phyloP scores from a whole-genome alignment of 2,329 filamentous ascomycete genomes.

The Pseudogymnoascus sp. region DNA sequence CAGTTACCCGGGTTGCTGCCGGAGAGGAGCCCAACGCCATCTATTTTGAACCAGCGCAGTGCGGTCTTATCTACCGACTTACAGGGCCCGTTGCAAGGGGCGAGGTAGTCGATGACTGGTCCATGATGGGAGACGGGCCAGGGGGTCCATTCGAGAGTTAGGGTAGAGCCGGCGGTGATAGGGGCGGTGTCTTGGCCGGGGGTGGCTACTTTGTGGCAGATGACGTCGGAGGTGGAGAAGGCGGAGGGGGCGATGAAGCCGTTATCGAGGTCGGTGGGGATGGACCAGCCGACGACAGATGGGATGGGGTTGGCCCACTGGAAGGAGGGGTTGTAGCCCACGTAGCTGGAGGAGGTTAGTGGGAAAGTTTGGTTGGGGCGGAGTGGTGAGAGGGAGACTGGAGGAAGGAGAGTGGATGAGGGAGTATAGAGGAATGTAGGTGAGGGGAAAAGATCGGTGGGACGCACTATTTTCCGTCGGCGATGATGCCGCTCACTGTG shows the following conservation, averaged over 20 bases:
- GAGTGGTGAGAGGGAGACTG: not conserved
- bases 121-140: constrained; percentile 58
- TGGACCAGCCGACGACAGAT: constrained; percentile 46
- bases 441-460: not conserved
- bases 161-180: constrained; percentile 54
- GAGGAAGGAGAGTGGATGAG: not conserved
- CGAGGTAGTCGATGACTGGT: constrained; percentile 28
- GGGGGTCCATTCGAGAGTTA: constrained; percentile 57
- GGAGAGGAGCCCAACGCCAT: constrained; percentile 33
- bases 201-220: constrained; percentile 54
- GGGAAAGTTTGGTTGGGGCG: not conserved
- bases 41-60: constrained; percentile 40
- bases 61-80: constrained; percentile 34
- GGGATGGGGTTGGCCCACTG: constrained; percentile 23
- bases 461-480: constrained; percentile 27
- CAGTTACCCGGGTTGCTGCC: constrained; percentile 34
- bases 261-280: constrained; percentile 42
- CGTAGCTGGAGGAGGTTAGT: constrained; percentile 23
- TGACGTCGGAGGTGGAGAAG: constrained; percentile 48
- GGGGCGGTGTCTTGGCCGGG: constrained; percentile 45
- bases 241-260: constrained; percentile 45
- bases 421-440: not conserved
- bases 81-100: constrained; percentile 35
- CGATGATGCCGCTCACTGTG: constrained; percentile 25
- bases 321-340: constrained; percentile 26